Percentiles rank a stretch among this genome's conserved stretches.
phyloP scores from a whole-genome alignment of 495 filamentous ascomycete species.

The Aspergillus steynii region DNA sequence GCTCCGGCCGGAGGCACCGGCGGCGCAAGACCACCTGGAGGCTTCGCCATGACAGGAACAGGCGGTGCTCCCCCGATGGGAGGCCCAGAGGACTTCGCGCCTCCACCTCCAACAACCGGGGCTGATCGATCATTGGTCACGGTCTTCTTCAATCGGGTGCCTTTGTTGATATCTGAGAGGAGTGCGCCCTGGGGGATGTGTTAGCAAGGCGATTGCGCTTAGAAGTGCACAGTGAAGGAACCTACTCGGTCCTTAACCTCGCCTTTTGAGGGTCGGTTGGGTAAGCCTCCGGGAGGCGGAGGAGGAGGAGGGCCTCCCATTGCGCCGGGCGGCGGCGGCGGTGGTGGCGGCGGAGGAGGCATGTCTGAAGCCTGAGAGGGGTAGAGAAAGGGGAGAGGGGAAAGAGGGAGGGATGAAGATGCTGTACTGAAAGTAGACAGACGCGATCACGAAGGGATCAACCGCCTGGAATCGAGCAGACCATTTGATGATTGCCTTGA shows the following conservation, averaged over 20 bases:
- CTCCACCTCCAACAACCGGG: constrained; percentile 61
- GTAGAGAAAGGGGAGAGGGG: constrained; percentile 13
- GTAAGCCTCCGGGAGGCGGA: constrained; percentile 53
- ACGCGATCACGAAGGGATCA: constrained; percentile 17
- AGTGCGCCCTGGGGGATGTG: constrained; percentile 68
- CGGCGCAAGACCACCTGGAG: constrained; percentile 71
- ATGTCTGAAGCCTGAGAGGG: constrained; percentile 35
- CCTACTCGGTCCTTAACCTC: constrained; percentile 58
- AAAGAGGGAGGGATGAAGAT: constrained; percentile 12
- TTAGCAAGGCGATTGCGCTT: constrained; percentile 30
- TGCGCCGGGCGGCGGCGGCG: constrained; percentile 59
- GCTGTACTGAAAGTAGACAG: constrained; percentile 1
- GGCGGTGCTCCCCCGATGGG: constrained; percentile 75
- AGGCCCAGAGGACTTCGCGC: constrained; percentile 56
- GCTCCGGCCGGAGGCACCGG: constrained; percentile 61
- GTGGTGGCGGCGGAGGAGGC: constrained; percentile 73
- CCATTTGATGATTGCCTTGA: constrained; percentile 11
- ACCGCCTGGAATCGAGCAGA: constrained; percentile 11
- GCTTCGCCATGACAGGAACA: constrained; percentile 65
- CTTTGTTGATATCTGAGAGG: constrained; percentile 87
- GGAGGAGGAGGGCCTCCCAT: constrained; percentile 72
- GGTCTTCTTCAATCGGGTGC: constrained; percentile 76
- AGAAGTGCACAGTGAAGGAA: constrained; percentile 15
- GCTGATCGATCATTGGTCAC: constrained; percentile 95
- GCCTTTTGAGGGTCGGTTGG: constrained; percentile 47